Conservation (phyloP, 78 protist genomes). For the Thecamonas trahens region DNA sequence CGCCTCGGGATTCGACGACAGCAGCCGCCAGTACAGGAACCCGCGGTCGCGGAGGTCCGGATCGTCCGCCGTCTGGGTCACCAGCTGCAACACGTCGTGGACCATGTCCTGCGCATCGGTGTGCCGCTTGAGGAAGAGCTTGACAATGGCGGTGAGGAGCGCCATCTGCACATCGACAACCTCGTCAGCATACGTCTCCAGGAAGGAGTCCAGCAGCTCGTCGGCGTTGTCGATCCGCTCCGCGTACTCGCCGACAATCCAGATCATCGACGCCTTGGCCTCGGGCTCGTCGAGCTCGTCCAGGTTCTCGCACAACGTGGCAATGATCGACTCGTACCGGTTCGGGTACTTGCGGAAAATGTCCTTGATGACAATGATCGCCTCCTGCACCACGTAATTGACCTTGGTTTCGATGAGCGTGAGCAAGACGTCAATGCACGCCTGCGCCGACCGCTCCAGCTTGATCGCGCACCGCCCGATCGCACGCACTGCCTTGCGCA, state of each 20-base stretch:
- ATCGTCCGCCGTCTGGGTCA: conserved; percentile 91
- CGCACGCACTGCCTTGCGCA: conserved; percentile 90
- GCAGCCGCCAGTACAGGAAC: conserved; percentile 97
- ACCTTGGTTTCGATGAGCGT: conserved; percentile 92
- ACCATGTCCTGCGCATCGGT: conserved; percentile 85
- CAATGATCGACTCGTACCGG: conserved; percentile 94
- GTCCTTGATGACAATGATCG: conserved; percentile 95
- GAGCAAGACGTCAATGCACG: conserved; percentile 86
- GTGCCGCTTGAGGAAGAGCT: conserved; percentile 93
- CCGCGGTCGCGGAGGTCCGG: conserved; percentile 99
- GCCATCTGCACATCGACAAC: conserved; percentile 89
- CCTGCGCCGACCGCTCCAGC: conserved; percentile 68
- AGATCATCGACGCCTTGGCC: conserved; percentile 97
- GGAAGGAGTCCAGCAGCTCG: conserved; percentile 35
- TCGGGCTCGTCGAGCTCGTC: conserved; percentile 99
- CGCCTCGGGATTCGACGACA: conserved; percentile 91
- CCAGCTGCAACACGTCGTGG: conserved; percentile 69
- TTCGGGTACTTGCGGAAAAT: conserved; percentile 95
- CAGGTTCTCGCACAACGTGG: conserved; percentile 91
- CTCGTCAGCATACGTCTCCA: conserved; percentile 23
- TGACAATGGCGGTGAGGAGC: conserved; percentile 94
- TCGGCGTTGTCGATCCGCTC: conserved; percentile 97
- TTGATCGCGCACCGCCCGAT: conserved; percentile 96
- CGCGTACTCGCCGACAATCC: conserved; percentile 99
- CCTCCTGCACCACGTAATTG: conserved; percentile 98